These are phyloP conservation scores for Elongisporangium undulatum DNA, from an alignment of 352 stramenopile species.

Conservation along the genomic window DNA sequence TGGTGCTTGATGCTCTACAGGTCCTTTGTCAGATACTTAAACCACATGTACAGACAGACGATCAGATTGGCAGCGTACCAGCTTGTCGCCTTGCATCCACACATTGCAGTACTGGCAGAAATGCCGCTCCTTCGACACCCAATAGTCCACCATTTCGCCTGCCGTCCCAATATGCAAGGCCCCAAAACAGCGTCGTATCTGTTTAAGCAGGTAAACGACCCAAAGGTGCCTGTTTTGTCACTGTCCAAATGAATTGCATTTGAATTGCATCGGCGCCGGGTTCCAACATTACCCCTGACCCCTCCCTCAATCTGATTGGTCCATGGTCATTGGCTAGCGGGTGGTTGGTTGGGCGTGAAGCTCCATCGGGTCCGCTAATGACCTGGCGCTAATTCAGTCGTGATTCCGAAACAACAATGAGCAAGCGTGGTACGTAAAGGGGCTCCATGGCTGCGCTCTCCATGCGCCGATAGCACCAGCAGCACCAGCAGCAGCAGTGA, in stretches of 20 bases:
- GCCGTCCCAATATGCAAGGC: too few species aligned
- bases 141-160: slow-evolving; percentile 56
- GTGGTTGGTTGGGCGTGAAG: slow-evolving; percentile 28
- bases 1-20: slow-evolving; percentile 77
- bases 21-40: background rate
- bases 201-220: background rate
- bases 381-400: slow-evolving; percentile 36
- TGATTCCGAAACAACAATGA: slow-evolving; percentile 88
- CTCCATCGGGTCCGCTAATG: background rate
- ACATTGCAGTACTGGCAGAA: slow-evolving; percentile 89
- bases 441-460: background rate
- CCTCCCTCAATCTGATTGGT: background rate
- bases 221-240: background rate
- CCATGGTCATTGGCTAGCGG: background rate
- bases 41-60: background rate
- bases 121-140: slow-evolving; percentile 63
- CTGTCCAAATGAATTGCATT: slow-evolving; percentile 7
- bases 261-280: background rate
- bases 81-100: slow-evolving; percentile 80
- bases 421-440: slow-evolving; percentile 56
- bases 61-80: slow-evolving; percentile 23
- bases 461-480: background rate
- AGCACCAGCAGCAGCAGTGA: background rate
- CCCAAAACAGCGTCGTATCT: background rate
- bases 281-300: background rate